phyloP scores from a whole-genome alignment of 306 rosid species.

The Trifolium repens region DNA sequence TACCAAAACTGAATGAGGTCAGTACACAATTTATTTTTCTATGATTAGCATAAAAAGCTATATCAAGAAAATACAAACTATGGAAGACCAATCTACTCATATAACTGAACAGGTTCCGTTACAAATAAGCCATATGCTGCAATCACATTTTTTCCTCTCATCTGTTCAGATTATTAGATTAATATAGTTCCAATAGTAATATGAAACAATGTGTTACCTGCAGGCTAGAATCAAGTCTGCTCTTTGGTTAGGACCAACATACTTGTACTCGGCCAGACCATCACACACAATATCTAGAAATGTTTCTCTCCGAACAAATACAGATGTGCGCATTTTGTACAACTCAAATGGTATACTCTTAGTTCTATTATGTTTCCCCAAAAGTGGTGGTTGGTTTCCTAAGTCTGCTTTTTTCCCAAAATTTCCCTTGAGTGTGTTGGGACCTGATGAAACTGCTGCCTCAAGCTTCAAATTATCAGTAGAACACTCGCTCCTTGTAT shows the following conservation, averaged over 20 bases:
- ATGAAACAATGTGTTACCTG: conserved; percentile 60
- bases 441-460: conserved; percentile 43
- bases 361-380: conserved; percentile 47
- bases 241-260: conserved; percentile 92
- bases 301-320: conserved; percentile 62
- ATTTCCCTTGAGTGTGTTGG: conserved; percentile 39
- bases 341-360: conserved; percentile 74
- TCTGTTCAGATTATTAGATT: conserved; percentile 20
- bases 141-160: neutral
- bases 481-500: conserved; percentile 54
- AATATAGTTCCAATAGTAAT: conserved; percentile 27
- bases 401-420: conserved; percentile 47
- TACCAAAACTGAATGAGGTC: too few relatives aligned
- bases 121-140: neutral
- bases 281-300: conserved; percentile 82
- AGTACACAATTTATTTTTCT: too few relatives aligned
- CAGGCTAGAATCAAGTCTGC: conserved; percentile 81
- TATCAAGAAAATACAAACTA: too few relatives aligned
- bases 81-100: too few relatives aligned
- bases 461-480: conserved; percentile 54
- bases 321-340: conserved; percentile 82
- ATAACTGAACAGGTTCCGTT: too few relatives aligned
- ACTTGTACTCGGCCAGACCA: conserved; percentile 85
- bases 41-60: too few relatives aligned
- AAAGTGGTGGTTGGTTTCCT: conserved; percentile 37